phyloP scores from a whole-genome alignment of 1,284 basidiomycete species.

The Hymenochaete sp. region DNA sequence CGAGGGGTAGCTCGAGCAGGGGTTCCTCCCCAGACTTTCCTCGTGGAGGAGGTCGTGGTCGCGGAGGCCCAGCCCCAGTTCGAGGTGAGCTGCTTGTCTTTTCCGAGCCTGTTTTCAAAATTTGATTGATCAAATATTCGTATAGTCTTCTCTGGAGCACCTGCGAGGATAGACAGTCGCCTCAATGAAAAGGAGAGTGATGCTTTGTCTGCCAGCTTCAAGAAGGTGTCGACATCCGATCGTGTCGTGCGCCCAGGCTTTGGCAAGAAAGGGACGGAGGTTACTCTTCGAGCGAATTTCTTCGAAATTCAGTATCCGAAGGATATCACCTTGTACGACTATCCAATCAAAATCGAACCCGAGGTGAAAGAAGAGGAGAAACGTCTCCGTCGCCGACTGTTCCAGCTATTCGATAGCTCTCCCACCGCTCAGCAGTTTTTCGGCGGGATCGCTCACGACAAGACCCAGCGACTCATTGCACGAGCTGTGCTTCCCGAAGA shows the following conservation, averaged over 20 bases:
- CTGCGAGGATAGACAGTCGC: constrained; percentile 9
- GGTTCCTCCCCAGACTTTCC: too few species aligned
- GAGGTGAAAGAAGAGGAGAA: constrained; percentile 38
- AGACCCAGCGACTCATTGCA: constrained; percentile 49
- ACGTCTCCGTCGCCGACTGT: constrained; percentile 37
- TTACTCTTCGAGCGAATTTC: constrained; percentile 59
- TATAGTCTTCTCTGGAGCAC: constrained; percentile 7
- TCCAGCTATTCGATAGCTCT: constrained; percentile 48
- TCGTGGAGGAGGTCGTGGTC: constrained; percentile 5
- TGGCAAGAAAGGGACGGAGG: constrained; percentile 46
- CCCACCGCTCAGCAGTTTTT: constrained; percentile 34
- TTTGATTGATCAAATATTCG: background rate
- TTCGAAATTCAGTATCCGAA: constrained; percentile 48
- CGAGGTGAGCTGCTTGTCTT: background rate
- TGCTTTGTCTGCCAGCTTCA: constrained; percentile 27
- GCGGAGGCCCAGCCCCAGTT: constrained; percentile 4
- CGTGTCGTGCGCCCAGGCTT: constrained; percentile 48
- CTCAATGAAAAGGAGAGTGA: constrained; percentile 3
- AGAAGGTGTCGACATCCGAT: constrained; percentile 23
- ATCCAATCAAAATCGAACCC: constrained; percentile 49
- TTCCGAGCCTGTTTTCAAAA: constrained; percentile 3
- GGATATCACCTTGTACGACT: constrained; percentile 45
- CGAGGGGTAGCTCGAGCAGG: too few species aligned
- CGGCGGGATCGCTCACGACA: constrained; percentile 53
- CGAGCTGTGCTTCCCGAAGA: constrained; percentile 47